Evolutionary conservation across 2,329 filamentous ascomycete genomes (phyloP).

Genomic region (Ascochyta rabiei): DNA sequence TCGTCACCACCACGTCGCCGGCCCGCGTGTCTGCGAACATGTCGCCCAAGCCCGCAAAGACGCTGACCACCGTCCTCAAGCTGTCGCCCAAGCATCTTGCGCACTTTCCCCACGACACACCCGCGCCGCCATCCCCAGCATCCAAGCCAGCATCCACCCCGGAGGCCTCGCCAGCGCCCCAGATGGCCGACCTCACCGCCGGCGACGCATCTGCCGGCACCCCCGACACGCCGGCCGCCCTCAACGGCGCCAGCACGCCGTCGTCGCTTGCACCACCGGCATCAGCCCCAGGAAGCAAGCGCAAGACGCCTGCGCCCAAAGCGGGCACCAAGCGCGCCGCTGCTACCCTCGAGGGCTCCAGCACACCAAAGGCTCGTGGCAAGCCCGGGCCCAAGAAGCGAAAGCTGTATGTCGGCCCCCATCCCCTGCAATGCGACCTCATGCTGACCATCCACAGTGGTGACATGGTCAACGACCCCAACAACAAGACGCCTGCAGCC

Average conservation of each 20-base stretch:
- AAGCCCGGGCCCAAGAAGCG: slow-evolving; percentile 96
- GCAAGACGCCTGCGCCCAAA: slow-evolving; percentile 77
- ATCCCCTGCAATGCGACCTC: neutral
- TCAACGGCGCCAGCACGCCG: slow-evolving; percentile 43
- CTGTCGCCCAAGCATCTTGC: slow-evolving; percentile 39
- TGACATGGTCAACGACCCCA: slow-evolving; percentile 55
- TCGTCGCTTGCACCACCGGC: slow-evolving; percentile 52
- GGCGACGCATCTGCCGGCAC: slow-evolving; percentile 42
- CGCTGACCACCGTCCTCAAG: slow-evolving; percentile 41
- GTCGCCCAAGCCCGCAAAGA: slow-evolving; percentile 43
- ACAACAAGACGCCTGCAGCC: slow-evolving; percentile 46
- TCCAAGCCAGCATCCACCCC: slow-evolving; percentile 49
- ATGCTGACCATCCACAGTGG: slow-evolving; percentile 50
- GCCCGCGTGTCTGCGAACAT: slow-evolving; percentile 36
- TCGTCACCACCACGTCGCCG: slow-evolving; percentile 23
- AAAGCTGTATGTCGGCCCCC: slow-evolving; percentile 71
- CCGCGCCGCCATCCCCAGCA: slow-evolving; percentile 29
- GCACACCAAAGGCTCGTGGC: slow-evolving; percentile 70
- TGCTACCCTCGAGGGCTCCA: slow-evolving; percentile 59
- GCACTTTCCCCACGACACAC: slow-evolving; percentile 37
- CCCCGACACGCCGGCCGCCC: slow-evolving; percentile 49
- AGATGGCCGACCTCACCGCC: slow-evolving; percentile 34
- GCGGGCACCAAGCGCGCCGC: slow-evolving; percentile 65
- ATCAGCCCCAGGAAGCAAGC: slow-evolving; percentile 66
- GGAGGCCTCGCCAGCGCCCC: slow-evolving; percentile 40